Evolutionary conservation across 2,329 filamentous ascomycete genomes (phyloP).

Genomic region (Ophiostoma piceae): DNA sequence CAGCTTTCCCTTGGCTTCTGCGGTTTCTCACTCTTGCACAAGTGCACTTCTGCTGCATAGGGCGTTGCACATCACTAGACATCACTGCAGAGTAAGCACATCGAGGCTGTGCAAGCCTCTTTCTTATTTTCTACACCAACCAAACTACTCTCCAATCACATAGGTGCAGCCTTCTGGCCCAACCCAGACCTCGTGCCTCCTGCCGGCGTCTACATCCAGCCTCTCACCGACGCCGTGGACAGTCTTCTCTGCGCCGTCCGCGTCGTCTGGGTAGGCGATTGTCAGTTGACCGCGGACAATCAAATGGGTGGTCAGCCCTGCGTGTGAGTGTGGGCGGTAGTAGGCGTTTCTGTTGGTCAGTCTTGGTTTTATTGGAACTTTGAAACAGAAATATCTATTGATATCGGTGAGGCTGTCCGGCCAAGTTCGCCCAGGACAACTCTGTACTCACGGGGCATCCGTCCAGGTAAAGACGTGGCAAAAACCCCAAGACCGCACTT

Average conservation of each 20-base stretch:
- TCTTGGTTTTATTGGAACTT: not conserved
- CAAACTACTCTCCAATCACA: constrained; percentile 51
- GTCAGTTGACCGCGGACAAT: constrained; percentile 61
- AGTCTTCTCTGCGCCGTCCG: constrained; percentile 40
- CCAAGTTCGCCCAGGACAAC: constrained; percentile 16
- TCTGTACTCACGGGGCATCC: constrained; percentile 53
- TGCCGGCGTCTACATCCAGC: constrained; percentile 60
- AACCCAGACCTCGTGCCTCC: constrained; percentile 65
- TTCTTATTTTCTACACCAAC: not conserved
- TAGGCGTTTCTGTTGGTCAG: constrained; percentile 49
- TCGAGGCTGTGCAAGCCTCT: not conserved
- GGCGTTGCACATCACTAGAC: not conserved
- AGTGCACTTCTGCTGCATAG: not conserved
- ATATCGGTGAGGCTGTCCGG: not conserved
- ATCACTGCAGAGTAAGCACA: not conserved
- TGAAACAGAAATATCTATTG: not conserved
- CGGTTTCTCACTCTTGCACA: no score
- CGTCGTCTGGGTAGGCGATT: constrained; percentile 60
- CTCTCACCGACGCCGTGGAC: constrained; percentile 57
- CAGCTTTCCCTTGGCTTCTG: not conserved
- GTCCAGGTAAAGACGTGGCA: constrained; percentile 65
- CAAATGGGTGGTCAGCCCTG: constrained; percentile 62
- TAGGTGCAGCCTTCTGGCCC: constrained; percentile 62
- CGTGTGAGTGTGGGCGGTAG: constrained; percentile 63
- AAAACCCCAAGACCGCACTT: constrained; percentile 67